Base-by-base conservation (phyloP, 805 yeast species). In the Zygotorulaspora danielsina region DNA sequence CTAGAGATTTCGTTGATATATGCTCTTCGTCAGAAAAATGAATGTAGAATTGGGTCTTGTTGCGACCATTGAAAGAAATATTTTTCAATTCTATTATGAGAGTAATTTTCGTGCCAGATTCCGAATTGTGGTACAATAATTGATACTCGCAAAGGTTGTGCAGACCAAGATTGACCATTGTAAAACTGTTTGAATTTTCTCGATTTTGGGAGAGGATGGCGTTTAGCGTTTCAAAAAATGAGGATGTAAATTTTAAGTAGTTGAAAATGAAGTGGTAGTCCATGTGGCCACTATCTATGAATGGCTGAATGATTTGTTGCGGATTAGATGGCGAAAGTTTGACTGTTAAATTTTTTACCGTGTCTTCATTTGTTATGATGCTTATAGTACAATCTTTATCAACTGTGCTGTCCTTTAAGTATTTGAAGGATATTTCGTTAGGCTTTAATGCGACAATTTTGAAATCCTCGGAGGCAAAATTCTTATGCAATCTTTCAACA, bases 201-300 rank as follows among this genome's bases (percentile, higher is more conserved):
- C 44, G 45, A 13, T 41, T 40, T 22, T 49, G 48, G 11, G 38
- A 32, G 6, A 49, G 25, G 5, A 59, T 49, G 8, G 36, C 31
- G 31, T 50, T 46, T 5, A 57, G 30, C 5, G 56, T 46, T 3
- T 48, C 38, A 39, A 61, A 61, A 7, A 61, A 40, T 0, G 57
- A 48, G 9, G 62, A 57, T 1, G 67, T 61, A 37, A 61, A 61
- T 32, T 60, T 65, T 32, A 61, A 37, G 37, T 61, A 61, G 41
- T 59, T 56, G 51, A 63, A 63, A 15, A 61, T 54, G 30, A 58
- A 57, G 42, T 59, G 62, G 38, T 60, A 59, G 42, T 57, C 59
- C 44, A 52, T 39, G 26, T 48, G 48, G n/a, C 49, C 48, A 6
- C 41, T 44, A 29, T 55, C 61, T 17, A 63, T 46, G 39, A 61